Base-by-base conservation (phyloP, 1,284 basidiomycete species). In the Meira nashicola region DNA sequence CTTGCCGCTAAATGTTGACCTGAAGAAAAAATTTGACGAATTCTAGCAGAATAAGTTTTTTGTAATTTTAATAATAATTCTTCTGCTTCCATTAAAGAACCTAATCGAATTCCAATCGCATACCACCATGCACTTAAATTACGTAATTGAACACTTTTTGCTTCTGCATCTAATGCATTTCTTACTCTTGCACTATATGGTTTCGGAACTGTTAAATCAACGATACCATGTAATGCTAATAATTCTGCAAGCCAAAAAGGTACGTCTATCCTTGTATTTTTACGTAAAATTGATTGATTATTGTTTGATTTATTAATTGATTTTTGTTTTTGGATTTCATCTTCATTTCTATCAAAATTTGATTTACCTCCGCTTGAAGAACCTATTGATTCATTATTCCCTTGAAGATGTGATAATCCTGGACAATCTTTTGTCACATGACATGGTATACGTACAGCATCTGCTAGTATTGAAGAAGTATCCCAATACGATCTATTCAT, bases 401-500 rank as follows among this genome's bases (percentile, higher is more conserved):
- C 58, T 9, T 71, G 63, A 23, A 77, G 68, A 56, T 76, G 72
- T 14, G 71, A 68, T 38, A 77, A 65, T 46, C 73, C 71, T 38
- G 74, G 76, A 21, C 75, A 73, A 39, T 75, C 67, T 23, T 70
- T 57, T 44, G 66, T 61, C 62, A 77, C 74, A 2, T 65, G 64
- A 62, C 74, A 76, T 28, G 73, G 73, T 11, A 77, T 56, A 43
- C 64, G 63, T 54, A 71, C 59, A 21, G 63, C 61, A 59, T 77
- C 75, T 28, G 68, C 66, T 15, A 77, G 37, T 47, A 77, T 74
- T 43, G 62, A 62, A 48, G 72, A 71, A 19, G 73, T 53, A 49
- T 66, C 68, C 75, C 75, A 77, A 63, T 76, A 77, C 60, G 63
- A 66, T 49, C 63, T 64, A 14, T 76, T 64, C 74, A 76, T 76